Percentiles rank a stretch among this genome's conserved stretches.
Evolutionary conservation across 176 grass and related monocot genomes (phyloP).

Genomic region (Hordeum marinum): DNA sequence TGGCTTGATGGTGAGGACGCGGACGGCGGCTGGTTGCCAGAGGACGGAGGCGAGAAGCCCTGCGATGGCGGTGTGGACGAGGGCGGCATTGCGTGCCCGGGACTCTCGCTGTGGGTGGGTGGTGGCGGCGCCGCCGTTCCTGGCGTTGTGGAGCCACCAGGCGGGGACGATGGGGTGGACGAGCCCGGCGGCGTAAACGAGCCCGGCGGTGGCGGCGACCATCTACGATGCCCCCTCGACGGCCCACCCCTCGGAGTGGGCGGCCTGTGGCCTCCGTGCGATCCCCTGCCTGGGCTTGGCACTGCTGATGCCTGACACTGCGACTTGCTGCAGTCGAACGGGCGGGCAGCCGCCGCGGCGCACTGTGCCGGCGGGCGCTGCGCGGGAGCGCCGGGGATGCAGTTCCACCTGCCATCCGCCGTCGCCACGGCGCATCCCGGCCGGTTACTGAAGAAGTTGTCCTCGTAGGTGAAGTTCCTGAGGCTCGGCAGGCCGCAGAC

Average conservation of each 20-base stretch:
- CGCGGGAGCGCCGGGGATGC: constrained; percentile 27
- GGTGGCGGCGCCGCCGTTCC: background rate
- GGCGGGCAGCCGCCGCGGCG: background rate
- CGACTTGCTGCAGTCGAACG: constrained; percentile 37
- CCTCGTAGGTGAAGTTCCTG: constrained; percentile 47
- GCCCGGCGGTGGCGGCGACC: too few species aligned
- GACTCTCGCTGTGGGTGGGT: constrained; percentile 14
- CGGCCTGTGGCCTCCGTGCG: too few species aligned
- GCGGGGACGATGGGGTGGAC: background rate
- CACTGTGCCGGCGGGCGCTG: constrained; percentile 38
- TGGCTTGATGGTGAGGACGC: background rate
- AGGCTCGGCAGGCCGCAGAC: constrained; percentile 25
- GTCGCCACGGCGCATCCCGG: background rate
- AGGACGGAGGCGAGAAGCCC: background rate
- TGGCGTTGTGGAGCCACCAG: background rate
- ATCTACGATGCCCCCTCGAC: background rate
- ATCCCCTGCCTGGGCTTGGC: background rate
- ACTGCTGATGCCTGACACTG: constrained; percentile 16
- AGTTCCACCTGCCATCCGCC: constrained; percentile 44
- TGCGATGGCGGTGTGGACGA: background rate
- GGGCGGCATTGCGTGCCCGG: constrained; percentile 27
- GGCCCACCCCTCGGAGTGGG: background rate
- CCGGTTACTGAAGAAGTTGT: constrained; percentile 39
- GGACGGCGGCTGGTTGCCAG: constrained; percentile 28
- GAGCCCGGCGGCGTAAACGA: background rate